Conservation (phyloP, 129 eudicot species). For the Saussurea involucrata region DNA sequence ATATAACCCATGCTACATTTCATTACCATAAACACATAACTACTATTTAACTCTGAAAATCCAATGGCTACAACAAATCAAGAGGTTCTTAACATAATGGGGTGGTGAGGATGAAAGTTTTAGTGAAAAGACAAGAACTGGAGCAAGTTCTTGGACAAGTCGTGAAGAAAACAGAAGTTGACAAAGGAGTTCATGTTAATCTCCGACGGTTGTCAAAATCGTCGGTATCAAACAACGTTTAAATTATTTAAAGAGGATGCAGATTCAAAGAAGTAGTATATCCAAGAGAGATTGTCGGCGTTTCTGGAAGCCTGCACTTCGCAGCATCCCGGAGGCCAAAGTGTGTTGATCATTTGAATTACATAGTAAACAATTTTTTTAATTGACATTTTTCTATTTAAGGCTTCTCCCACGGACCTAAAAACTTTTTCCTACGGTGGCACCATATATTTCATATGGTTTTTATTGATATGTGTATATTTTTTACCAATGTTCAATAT, state of each 20-base stretch:
- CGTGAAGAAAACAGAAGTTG: not conserved
- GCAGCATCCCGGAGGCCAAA: constrained; percentile 26
- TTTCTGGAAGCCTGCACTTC: constrained; percentile 26
- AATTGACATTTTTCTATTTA: not conserved
- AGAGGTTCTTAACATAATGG: constrained; percentile 8
- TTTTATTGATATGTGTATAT: too few species aligned
- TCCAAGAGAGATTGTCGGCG: constrained; percentile 5
- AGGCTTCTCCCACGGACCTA: not conserved
- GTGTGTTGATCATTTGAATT: not conserved
- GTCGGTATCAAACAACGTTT: not conserved
- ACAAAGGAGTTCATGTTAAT: not conserved
- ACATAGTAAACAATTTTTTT: not conserved
- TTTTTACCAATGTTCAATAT: too few species aligned
- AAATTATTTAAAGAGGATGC: constrained; percentile 20
- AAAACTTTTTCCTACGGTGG: too few species aligned
- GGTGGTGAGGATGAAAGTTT: constrained; percentile 28
- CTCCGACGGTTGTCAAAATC: not conserved
- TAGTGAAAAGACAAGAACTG: constrained; percentile 23
- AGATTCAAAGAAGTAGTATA: not conserved
- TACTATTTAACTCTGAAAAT: not conserved
- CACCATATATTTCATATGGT: too few species aligned
- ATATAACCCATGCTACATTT: not conserved
- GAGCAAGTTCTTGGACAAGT: constrained; percentile 31
- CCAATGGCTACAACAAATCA: constrained; percentile 18
- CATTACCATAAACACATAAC: not conserved